These are phyloP conservation scores for Isoetes engelmannii DNA, from an alignment of 83 land plant genomes.

Conservation along the genomic window DNA sequence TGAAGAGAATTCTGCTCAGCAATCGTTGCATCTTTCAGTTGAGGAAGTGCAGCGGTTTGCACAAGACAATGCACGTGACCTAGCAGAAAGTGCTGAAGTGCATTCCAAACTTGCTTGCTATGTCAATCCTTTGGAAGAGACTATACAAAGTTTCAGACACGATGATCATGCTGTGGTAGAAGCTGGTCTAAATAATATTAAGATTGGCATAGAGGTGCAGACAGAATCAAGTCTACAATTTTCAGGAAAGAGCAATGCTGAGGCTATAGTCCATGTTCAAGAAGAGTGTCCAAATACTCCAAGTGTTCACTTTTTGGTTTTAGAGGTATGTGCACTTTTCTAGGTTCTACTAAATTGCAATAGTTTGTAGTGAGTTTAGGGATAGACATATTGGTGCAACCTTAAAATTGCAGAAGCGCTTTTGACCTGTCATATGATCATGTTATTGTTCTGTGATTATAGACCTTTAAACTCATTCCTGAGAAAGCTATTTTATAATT, in stretches of 20 bases:
- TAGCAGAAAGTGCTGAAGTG: constrained; percentile 3
- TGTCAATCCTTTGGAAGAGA: constrained; percentile 6
- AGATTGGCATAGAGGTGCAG: not conserved
- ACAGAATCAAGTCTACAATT: not conserved
- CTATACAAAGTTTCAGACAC: not conserved
- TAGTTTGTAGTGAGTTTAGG: too few relatives aligned
- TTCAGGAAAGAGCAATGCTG: not conserved
- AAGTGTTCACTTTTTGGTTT: constrained; percentile 32
- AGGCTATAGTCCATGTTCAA: not conserved
- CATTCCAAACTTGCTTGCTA: not conserved
- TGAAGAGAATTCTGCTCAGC: constrained; percentile 29
- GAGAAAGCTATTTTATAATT: too few relatives aligned
- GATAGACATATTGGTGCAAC: too few relatives aligned
- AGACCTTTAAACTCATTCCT: too few relatives aligned
- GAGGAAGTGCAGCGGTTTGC: not conserved
- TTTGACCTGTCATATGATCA: too few relatives aligned
- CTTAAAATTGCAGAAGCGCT: too few relatives aligned
- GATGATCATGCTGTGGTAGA: constrained; percentile 14
- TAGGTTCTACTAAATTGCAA: not conserved
- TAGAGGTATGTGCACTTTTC: constrained; percentile 27
- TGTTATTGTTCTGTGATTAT: too few relatives aligned
- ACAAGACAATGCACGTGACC: not conserved
- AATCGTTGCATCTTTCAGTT: not conserved
- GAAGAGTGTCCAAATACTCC: not conserved
- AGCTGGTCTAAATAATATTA: not conserved